Evolutionary conservation across 192 early-diverging fungal genomes (phyloP), one percentile per base, ranked within the genome.

Genomic region (Coemansia sp.): DNA sequence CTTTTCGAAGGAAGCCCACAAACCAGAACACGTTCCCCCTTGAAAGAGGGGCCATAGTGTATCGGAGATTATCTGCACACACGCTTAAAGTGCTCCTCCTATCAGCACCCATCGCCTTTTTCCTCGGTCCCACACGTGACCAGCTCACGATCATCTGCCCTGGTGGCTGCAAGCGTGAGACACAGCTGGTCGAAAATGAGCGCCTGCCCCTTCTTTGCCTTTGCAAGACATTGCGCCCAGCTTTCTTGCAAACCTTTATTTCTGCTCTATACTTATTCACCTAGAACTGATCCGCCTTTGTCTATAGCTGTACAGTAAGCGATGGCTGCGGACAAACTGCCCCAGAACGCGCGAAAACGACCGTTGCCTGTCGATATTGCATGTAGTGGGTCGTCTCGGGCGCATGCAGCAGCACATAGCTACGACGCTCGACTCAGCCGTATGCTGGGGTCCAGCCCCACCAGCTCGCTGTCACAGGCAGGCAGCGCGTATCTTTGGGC

Each of bases 271-370:
- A 27, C 2, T 27, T 27, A 27, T 27, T 27, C 25, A 27, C 25
- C 25, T 27, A 27, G 25, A 43, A 45, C 43, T 11, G 43, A 45
- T 15, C 43, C 43, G 14, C 43, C 12, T 15, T 5, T 15, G 14
- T 12, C 43, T 45, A 12, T 45, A 21, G 0, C 3, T 15, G 43
- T 11, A 45, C 43, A 49, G 12, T n/a, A 2, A 38, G 22, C n/a
- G 43, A 60, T 25, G 58, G 17, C 17, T 17, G 58, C 43, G 58
- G 41, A 27, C 23, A 68, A 68, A 59, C 66, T 68, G 53, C 66
- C 66, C 2, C 66, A 61, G 38, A 68, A 68, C 45, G 66, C 66
- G 8, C 66, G 66, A 37, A 22, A 57, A 57, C 55, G 55, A n/a
- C 29, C 55, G 19, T 27, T 32, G 50, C 68, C 68, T 11, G 38